Evolutionary conservation across 441 rosid genomes (phyloP).

Genomic region (Theobroma grandiflorum): DNA sequence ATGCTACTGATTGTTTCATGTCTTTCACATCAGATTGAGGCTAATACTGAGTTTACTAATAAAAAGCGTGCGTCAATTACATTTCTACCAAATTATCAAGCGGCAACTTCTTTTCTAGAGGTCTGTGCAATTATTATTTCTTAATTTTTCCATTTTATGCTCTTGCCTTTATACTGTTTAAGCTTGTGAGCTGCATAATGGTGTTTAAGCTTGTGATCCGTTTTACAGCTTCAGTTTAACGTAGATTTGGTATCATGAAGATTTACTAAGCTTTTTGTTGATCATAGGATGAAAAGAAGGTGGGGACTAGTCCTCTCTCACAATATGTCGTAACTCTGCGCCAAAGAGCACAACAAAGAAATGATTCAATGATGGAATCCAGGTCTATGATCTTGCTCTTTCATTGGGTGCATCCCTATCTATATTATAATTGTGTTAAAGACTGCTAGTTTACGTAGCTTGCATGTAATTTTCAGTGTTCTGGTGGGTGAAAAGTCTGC

Average conservation of each 20-base stretch:
- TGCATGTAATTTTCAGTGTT: conserved; percentile 57
- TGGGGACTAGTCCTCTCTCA: conserved; percentile 76
- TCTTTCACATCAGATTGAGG: conserved; percentile 61
- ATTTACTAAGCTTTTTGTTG: conserved; percentile 13
- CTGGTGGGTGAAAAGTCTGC: conserved; percentile 83
- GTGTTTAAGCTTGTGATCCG: neutral
- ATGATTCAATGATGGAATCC: conserved; percentile 76
- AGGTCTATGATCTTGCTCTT: conserved; percentile 51
- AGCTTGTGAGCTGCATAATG: neutral
- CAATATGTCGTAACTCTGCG: conserved; percentile 57
- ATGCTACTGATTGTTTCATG: conserved; percentile 23
- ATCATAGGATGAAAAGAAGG: conserved; percentile 67
- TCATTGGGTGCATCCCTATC: neutral
- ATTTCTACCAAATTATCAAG: conserved; percentile 80
- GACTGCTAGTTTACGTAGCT: conserved; percentile 20
- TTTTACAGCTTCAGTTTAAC: neutral
- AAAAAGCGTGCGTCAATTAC: conserved; percentile 57
- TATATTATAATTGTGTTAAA: neutral
- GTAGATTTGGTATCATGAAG: neutral
- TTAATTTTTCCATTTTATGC: neutral
- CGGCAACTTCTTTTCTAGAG: conserved; percentile 76
- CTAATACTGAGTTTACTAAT: conserved; percentile 69
- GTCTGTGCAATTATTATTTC: conserved; percentile 39
- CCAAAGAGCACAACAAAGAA: conserved; percentile 75
- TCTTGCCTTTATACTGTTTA: neutral